Base-by-base conservation (phyloP, 2,329 filamentous ascomycete genomes). In the Beauveria bassiana region DNA sequence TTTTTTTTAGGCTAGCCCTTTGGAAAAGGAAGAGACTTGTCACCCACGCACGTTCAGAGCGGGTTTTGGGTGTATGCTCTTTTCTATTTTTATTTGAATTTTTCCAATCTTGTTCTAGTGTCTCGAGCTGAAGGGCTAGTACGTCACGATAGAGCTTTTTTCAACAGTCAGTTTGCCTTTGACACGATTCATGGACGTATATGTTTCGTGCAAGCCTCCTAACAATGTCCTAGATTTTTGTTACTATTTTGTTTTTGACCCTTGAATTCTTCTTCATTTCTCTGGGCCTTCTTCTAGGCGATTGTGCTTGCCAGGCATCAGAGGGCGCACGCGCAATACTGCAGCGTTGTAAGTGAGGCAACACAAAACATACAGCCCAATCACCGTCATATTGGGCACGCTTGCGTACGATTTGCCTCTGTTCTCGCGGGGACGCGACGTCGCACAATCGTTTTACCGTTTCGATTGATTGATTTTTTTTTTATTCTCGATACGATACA, bases 21-120 rank as follows among this genome's bases (percentile, higher is more conserved):
- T 8, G 45, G 18, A n/a, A 22, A 56, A 10, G 16, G 31, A 59
- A 49, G 50, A 28, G 46, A 58, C 42, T 47, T 57, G 26, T 57
- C 54, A 26, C 56, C 45, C 38, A 51, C 56, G 31, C 56, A 51
- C 56, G 56, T 59, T 59, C 34, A 59, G 56, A 59, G 56, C 56
- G 56, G 34, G 18, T 51, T 51, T 51, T 28, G 43, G 45, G 34
- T 61, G 31, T n/a, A 43, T 50, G 16, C 12, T 46, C n/a, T 38
- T 61, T 57, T 61, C 28, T 34, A 34, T 45, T 61, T 26, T 9
- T 10, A 2, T 4, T 55, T 16, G 5, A 14, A 18, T 47, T 10
- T 20, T 22, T 54, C n/a, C 22, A 22, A 4, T 9, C 6, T 12
- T 59, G 12, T 16, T 38, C 12, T 38, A 16, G 34, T 16, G 12